phyloP scores from a whole-genome alignment of 495 filamentous ascomycete genomes.

The Aspergillus indologenus region DNA sequence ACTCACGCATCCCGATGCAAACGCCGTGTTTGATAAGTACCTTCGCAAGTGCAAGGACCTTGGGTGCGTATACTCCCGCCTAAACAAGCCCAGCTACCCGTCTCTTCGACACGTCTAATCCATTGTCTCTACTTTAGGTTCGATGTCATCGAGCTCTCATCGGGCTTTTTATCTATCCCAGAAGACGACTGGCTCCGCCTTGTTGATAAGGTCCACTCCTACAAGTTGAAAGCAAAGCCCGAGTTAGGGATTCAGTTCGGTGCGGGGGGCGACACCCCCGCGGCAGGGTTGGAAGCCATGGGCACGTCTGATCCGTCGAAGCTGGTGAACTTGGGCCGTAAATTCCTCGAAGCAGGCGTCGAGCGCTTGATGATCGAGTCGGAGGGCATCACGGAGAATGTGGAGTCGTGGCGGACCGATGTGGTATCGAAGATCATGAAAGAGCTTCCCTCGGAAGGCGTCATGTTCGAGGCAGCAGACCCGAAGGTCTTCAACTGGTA shows the following conservation, averaged over 20 bases:
- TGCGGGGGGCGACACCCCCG: slow-evolving; percentile 55
- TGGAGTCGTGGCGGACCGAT: slow-evolving; percentile 54
- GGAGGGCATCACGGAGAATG: slow-evolving; percentile 62
- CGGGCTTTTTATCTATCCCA: slow-evolving; percentile 55
- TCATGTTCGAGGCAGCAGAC: slow-evolving; percentile 64
- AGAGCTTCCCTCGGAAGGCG: slow-evolving; percentile 50
- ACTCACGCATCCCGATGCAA: slow-evolving; percentile 45
- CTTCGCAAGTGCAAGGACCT: slow-evolving; percentile 50
- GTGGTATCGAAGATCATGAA: slow-evolving; percentile 54
- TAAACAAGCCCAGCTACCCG: neutral
- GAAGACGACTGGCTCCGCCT: slow-evolving; percentile 57
- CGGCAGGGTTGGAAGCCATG: slow-evolving; percentile 45
- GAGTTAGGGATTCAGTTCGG: slow-evolving; percentile 61
- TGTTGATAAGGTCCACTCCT: slow-evolving; percentile 49
- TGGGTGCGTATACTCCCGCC: slow-evolving; percentile 27
- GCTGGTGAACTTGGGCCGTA: slow-evolving; percentile 47
- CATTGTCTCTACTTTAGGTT: slow-evolving; percentile 30
- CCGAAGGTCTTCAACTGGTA: slow-evolving; percentile 59
- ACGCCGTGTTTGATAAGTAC: slow-evolving; percentile 49
- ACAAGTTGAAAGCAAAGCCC: slow-evolving; percentile 54
- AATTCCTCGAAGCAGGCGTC: slow-evolving; percentile 53
- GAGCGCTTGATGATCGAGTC: slow-evolving; percentile 61
- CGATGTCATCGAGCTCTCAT: slow-evolving; percentile 54
- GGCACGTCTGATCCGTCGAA: slow-evolving; percentile 53
- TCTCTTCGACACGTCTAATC: neutral